Evolutionary conservation across 495 filamentous ascomycete species (phyloP).

Genomic region (Patellaria atrata): DNA sequence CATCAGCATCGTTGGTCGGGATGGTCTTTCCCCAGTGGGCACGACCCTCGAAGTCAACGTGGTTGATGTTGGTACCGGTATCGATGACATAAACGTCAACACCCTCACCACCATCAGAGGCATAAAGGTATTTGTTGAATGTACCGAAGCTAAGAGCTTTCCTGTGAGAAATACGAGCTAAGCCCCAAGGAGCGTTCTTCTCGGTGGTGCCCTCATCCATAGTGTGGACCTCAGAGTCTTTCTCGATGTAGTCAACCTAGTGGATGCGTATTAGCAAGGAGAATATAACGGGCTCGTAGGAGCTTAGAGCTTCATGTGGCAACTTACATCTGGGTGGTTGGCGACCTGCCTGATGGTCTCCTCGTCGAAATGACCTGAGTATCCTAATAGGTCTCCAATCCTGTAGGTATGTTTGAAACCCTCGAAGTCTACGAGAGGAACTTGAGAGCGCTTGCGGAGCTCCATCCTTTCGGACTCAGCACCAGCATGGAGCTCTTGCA

Average conservation of each 20-base stretch:
- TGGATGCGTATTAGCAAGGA: constrained; percentile 11
- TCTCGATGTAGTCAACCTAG: constrained; percentile 96
- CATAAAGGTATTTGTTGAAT: constrained; percentile 97
- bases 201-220: constrained; percentile 48
- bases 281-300: too few species aligned
- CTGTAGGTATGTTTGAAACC: constrained; percentile 94
- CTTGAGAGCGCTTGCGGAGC: constrained; percentile 78
- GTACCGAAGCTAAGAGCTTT: constrained; percentile 70
- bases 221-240: constrained; percentile 78
- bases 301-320: constrained; percentile 1
- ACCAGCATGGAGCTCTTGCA: constrained; percentile 64
- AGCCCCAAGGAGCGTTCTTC: constrained; percentile 92
- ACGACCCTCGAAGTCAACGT: constrained; percentile 95
- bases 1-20: constrained; percentile 65
- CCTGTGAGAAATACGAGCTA: constrained; percentile 94
- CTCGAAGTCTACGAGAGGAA: constrained; percentile 55
- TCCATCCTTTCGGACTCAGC: constrained; percentile 48
- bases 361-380: constrained; percentile 93
- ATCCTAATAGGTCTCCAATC: constrained; percentile 72
- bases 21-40: constrained; percentile 96
- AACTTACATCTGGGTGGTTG: constrained; percentile 90
- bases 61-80: constrained; percentile 83
- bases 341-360: constrained; percentile 84
- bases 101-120: constrained; percentile 83
- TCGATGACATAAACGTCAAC: constrained; percentile 99